Evolutionary conservation across 805 yeast species (phyloP).

Genomic region (Diddensiella caesifluorescens): DNA sequence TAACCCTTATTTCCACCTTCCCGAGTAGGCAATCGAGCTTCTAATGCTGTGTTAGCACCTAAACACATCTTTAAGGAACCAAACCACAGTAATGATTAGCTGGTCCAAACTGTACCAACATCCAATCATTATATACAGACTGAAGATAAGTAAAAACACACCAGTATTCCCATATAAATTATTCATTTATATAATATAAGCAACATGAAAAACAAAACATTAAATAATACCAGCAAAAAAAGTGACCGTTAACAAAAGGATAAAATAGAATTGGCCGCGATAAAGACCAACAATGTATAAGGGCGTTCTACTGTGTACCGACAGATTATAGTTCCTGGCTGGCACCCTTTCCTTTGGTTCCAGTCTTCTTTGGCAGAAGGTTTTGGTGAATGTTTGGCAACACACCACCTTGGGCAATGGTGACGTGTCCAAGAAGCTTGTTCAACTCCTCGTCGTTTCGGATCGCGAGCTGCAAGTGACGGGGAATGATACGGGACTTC

Average conservation of each 20-base stretch:
- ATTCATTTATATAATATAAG: neutral
- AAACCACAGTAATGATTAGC: too few relatives aligned
- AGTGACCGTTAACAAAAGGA: conserved; percentile 5
- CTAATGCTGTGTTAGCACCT: too few relatives aligned
- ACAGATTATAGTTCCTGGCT: conserved; percentile 35
- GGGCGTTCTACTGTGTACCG: too few relatives aligned
- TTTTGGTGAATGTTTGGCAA: conserved; percentile 94
- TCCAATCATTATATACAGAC: too few relatives aligned
- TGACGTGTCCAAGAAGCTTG: conserved; percentile 87
- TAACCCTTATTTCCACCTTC: too few relatives aligned
- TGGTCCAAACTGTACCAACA: too few relatives aligned
- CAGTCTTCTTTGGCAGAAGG: conserved; percentile 66
- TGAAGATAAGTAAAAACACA: too few relatives aligned
- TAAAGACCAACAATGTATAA: conserved; percentile 8
- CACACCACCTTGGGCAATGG: conserved; percentile 99
- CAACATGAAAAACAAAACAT: neutral
- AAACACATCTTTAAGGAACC: too few relatives aligned
- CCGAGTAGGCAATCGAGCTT: too few relatives aligned
- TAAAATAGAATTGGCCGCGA: neutral
- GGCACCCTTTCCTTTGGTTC: conserved; percentile 35
- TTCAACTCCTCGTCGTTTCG: conserved; percentile 98
- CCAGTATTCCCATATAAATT: neutral
- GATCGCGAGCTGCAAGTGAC: conserved; percentile 97
- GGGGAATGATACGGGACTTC: conserved; percentile 98
- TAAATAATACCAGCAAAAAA: conserved; percentile 2